Percentiles rank a stretch among this genome's conserved stretches.
These are phyloP conservation scores for Cenchrus fungigraminus DNA, from an alignment of 176 grass and related monocot species.

Conservation along the genomic window DNA sequence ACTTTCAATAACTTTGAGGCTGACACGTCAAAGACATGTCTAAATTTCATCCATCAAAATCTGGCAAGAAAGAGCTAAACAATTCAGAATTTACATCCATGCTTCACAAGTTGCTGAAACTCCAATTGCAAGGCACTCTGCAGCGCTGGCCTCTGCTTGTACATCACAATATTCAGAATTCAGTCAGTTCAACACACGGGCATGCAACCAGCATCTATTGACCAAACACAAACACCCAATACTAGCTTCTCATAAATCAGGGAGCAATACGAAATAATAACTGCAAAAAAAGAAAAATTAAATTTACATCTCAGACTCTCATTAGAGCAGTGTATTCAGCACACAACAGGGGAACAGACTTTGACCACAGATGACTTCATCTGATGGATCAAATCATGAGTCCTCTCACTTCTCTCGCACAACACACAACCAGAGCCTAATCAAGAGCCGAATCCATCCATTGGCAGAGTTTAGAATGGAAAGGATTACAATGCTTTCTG, in stretches of 20 bases:
- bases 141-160: not conserved
- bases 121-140: not conserved
- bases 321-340: slow-evolving; percentile 14
- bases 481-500: slow-evolving; percentile 37
- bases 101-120: not conserved
- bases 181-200: slow-evolving; percentile 23
- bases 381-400: slow-evolving; percentile 26
- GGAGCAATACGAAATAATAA: not conserved
- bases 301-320: slow-evolving; percentile 38
- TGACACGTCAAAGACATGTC: not conserved
- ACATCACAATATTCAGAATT: slow-evolving; percentile 18
- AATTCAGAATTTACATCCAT: not conserved
- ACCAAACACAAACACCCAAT: not conserved
- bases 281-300: not conserved
- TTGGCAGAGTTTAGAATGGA: slow-evolving; percentile 30
- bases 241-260: slow-evolving; percentile 2
- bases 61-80: not conserved
- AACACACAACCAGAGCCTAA: slow-evolving; percentile 43
- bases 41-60: not conserved
- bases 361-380: slow-evolving; percentile 40
- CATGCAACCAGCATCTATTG: not conserved
- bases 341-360: slow-evolving; percentile 27
- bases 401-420: slow-evolving; percentile 45
- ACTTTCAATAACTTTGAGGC: not conserved
- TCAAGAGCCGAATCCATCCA: slow-evolving; percentile 36